Evolutionary conservation across 2,329 filamentous ascomycete species (phyloP).

Genomic region (Calonectria crousiana): DNA sequence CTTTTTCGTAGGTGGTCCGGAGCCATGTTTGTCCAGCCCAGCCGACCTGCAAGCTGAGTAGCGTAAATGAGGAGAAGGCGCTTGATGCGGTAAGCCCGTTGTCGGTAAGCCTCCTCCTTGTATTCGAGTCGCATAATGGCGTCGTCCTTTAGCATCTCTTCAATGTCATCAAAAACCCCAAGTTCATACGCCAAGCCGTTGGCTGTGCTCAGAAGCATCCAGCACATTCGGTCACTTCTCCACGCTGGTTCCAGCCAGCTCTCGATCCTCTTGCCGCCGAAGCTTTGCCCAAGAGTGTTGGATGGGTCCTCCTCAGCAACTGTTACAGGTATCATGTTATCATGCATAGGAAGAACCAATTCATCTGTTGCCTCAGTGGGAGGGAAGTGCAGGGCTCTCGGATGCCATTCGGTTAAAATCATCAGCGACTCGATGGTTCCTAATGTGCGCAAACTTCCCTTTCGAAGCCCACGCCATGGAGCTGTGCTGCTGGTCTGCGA

Average conservation of each 20-base stretch:
- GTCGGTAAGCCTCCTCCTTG: slow-evolving; percentile 81
- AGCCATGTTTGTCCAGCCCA: slow-evolving; percentile 95
- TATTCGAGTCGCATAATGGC: slow-evolving; percentile 73
- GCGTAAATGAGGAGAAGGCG: slow-evolving; percentile 90
- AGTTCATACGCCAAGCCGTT: slow-evolving; percentile 93
- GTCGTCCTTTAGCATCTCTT: slow-evolving; percentile 72
- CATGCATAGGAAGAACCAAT: slow-evolving; percentile 72
- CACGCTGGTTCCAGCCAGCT: slow-evolving; percentile 97
- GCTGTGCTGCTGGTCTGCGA: slow-evolving; percentile 75
- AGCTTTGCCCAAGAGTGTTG: slow-evolving; percentile 60
- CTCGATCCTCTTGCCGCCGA: slow-evolving; percentile 87
- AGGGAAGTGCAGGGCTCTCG: slow-evolving; percentile 92
- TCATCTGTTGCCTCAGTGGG: slow-evolving; percentile 81
- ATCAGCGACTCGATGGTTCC: slow-evolving; percentile 95
- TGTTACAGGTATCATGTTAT: slow-evolving; percentile 56
- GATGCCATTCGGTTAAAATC: slow-evolving; percentile 97
- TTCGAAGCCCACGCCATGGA: slow-evolving; percentile 76
- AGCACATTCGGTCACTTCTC: slow-evolving; percentile 95
- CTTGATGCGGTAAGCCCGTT: slow-evolving; percentile 84
- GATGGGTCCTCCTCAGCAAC: slow-evolving; percentile 52
- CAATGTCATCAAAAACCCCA: slow-evolving; percentile 93
- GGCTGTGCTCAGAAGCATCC: slow-evolving; percentile 95
- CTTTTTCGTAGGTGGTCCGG: slow-evolving; percentile 73
- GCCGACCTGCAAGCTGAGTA: slow-evolving; percentile 90
- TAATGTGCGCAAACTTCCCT: slow-evolving; percentile 86